Evolutionary conservation across 805 yeast genomes (phyloP).

Genomic region (Kluyveromyces nonfermentans): DNA sequence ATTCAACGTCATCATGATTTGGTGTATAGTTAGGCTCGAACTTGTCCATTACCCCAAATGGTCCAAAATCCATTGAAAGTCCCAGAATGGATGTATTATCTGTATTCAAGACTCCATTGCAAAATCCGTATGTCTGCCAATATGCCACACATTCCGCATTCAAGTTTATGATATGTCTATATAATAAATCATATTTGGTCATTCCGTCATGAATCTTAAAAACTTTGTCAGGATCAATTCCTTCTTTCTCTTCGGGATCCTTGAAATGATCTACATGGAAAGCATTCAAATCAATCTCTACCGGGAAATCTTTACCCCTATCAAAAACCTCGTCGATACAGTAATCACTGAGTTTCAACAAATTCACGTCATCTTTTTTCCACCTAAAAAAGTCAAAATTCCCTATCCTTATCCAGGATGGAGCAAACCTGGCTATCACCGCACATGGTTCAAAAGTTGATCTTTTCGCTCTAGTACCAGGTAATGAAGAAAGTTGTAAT

Average conservation of each 20-base stretch:
- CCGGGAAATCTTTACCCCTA: conserved; percentile 27
- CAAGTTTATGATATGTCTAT: conserved; percentile 55
- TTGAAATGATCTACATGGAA: conserved; percentile 22
- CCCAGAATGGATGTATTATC: conserved; percentile 92
- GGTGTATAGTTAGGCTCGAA: conserved; percentile 80
- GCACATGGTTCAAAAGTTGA: conserved; percentile 69
- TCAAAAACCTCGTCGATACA: conserved; percentile 55
- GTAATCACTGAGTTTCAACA: conserved; percentile 59
- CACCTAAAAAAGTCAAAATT: conserved; percentile 75
- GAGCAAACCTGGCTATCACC: conserved; percentile 73
- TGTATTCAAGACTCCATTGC: conserved; percentile 91
- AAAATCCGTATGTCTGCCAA: conserved; percentile 88
- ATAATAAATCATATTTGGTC: conserved; percentile 60
- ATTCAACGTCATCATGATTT: conserved; percentile 71
- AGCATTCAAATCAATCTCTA: conserved; percentile 13
- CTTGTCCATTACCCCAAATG: conserved; percentile 82
- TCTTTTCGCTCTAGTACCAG: conserved; percentile 69
- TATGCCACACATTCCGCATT: conserved; percentile 72
- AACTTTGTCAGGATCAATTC: conserved; percentile 10
- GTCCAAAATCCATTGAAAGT: conserved; percentile 86
- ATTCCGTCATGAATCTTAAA: conserved; percentile 3
- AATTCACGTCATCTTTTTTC: conserved; percentile 58
- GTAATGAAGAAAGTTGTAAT: conserved; percentile 58
- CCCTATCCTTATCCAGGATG: conserved; percentile 81
- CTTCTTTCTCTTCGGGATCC: conserved; percentile 15